phyloP scores from a whole-genome alignment of 148 eudicot genomes.

The Rhododendron mucronatum region DNA sequence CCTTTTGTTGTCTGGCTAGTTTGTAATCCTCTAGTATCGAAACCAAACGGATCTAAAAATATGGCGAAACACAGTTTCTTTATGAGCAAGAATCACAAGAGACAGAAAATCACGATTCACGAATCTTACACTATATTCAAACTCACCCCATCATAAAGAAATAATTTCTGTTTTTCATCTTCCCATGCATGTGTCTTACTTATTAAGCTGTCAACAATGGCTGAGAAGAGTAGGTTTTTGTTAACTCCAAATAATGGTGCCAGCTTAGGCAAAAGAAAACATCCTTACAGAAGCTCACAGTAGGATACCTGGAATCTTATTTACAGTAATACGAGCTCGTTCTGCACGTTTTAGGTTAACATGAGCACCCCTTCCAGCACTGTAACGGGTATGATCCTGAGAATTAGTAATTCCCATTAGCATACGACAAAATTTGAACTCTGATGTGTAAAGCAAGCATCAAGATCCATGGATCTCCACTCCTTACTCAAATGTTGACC shows the following conservation, averaged over 20 bases:
- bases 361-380: slow-evolving; percentile 92
- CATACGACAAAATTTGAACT: not conserved
- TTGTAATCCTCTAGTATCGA: slow-evolving; percentile 82
- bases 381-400: slow-evolving; percentile 79
- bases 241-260: slow-evolving; percentile 9
- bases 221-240: slow-evolving; percentile 22
- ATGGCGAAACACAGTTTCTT: not conserved
- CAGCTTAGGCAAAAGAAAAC: slow-evolving; percentile 7
- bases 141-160: slow-evolving; percentile 78
- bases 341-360: slow-evolving; percentile 91
- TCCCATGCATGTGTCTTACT: slow-evolving; percentile 73
- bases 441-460: not conserved
- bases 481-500: not conserved
- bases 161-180: slow-evolving; percentile 54
- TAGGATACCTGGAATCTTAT: slow-evolving; percentile 79
- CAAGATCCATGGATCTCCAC: not conserved
- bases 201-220: slow-evolving; percentile 70
- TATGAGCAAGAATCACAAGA: not conserved
- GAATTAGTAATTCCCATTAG: slow-evolving; percentile 5
- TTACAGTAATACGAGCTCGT: slow-evolving; percentile 70
- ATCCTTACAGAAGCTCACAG: not conserved
- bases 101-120: not conserved
- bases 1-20: slow-evolving; percentile 63
- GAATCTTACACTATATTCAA: not conserved
- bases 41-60: slow-evolving; percentile 67